Evolutionary conservation across 2,329 filamentous ascomycete genomes (phyloP), one percentile per base, ranked within the genome.

Genomic region (Helotiales sp.): DNA sequence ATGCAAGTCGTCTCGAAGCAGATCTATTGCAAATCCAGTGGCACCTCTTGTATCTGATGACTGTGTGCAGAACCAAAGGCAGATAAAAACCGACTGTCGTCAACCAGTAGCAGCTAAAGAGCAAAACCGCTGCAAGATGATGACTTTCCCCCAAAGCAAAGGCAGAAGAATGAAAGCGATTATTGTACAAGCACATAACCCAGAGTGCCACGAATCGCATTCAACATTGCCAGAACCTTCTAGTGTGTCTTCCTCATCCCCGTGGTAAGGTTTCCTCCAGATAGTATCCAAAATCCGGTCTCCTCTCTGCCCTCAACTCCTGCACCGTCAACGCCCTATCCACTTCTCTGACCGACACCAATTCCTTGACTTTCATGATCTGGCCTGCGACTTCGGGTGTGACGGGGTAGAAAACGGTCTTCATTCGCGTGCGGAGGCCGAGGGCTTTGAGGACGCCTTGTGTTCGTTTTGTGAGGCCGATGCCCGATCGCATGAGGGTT

Each of bases 331-430:
- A 78, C 26, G 83, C 78, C 69, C 81, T 79, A 40, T 88, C 85
- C n/a, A 91, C 89, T 74, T 92, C 90, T 68, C 85, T 82, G 7
- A 92, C 89, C 54, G 88, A 84, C 10, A 93, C 86, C 64, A 93
- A 79, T 75, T 93, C 90, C 79, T 93, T 93, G 71, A 93, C 89
- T 76, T 86, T 87, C 86, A 92, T 91, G 74, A 93, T 91, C 75
- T 91, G 88, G 77, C 90, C 90, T 10, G 90, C 90, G 55, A 90
- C 84, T 60, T 88, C 85, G 24, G 85, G 86, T 22, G 86, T 84
- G 66, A 92, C 89, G 37, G 89, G 89, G 77, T 91, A 86, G 82
- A 91, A 93, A 75, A 92, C 90, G 55, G 89, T 92, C 34, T 82
- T 84, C 87, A 91, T 90, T 74, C 90, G 87, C 78, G 89, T 90